phyloP scores from a whole-genome alignment of 2,329 filamentous ascomycete species.

The Pyrenophora seminiperda region DNA sequence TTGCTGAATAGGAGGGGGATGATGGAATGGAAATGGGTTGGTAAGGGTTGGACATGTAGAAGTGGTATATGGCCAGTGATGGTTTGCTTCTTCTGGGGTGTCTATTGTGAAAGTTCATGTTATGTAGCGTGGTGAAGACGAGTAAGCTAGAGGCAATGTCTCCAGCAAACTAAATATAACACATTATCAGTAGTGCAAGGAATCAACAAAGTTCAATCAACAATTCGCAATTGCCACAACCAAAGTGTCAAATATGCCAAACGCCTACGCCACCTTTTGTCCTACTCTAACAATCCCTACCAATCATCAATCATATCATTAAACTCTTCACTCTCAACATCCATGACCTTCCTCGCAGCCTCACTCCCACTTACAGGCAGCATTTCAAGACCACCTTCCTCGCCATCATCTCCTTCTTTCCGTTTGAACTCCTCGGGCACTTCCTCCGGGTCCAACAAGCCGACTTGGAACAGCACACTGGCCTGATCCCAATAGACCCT shows the following conservation, averaged over 20 bases:
- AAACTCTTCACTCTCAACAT: conserved; percentile 49
- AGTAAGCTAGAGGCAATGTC: too few relatives aligned
- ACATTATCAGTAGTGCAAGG: too few relatives aligned
- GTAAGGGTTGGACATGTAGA: too few relatives aligned
- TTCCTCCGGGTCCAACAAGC: conserved; percentile 61
- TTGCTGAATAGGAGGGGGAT: too few relatives aligned
- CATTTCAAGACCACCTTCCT: conserved; percentile 54
- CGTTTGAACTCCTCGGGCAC: conserved; percentile 50
- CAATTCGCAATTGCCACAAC: background rate
- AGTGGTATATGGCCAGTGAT: too few relatives aligned
- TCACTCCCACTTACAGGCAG: conserved; percentile 55
- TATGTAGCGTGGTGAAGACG: too few relatives aligned
- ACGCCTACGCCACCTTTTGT: too few relatives aligned
- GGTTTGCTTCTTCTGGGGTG: too few relatives aligned
- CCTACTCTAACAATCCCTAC: too few relatives aligned
- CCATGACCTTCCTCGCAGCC: conserved; percentile 54
- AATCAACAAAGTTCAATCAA: background rate
- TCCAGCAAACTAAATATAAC: too few relatives aligned
- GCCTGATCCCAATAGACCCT: conserved; percentile 68
- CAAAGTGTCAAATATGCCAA: background rate
- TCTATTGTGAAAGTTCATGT: too few relatives aligned
- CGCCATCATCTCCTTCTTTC: conserved; percentile 23
- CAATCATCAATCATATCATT: conserved; percentile 57
- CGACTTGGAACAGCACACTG: conserved; percentile 63
- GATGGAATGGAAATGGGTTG: too few relatives aligned